Base-by-base conservation (phyloP, 805 yeast species). In the Metschnikowia continentalis region DNA sequence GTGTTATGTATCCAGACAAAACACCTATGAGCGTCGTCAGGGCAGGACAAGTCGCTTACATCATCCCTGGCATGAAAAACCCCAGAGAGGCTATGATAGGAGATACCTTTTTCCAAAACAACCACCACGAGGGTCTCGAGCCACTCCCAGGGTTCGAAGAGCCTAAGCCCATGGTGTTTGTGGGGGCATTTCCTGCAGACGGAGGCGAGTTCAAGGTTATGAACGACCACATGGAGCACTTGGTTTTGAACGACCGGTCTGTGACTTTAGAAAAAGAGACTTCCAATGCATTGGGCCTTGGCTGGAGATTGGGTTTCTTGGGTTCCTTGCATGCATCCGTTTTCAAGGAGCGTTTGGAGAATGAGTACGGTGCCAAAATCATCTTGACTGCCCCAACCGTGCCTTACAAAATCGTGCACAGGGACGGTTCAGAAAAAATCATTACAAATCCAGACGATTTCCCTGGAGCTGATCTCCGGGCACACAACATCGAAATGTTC, bases 131-230 rank as follows among this genome's bases (percentile, higher is more conserved):
- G 45, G 75, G 73, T 1, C 83, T 87, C 2, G 88, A 84, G 55
- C 85, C 97, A 1, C 74, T 92, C 23, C 96, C 95, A 1, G 98
- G 98, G 0, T 94, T 92, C 66, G 97, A 91, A 68, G 97, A 90
- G 61, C 91, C 96, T 0, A 91, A 94, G 67, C 97, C 98, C 1
- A 94, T 94, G 98, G 98, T 92, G 7, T 94, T 92, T 66, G 95
- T 92, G 45, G 98, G 98, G 13, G 99, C 98, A 0, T 92, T 90
- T 60, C 98, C 99, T 0, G 94, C 97, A 0, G 96, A 92, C 61
- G 96, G 96, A 4, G 79, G 86, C 0, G 96, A 92, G 61, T 92
- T 92, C 66, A 87, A 88, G 54, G 85, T 80, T 26, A 77, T 92
- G 74, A 96, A 94, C 62, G 98, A 94, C 60, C 86, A 90, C 65